phyloP scores from a whole-genome alignment of 2,329 filamentous ascomycete genomes.

The Colletotrichum aenigma region DNA sequence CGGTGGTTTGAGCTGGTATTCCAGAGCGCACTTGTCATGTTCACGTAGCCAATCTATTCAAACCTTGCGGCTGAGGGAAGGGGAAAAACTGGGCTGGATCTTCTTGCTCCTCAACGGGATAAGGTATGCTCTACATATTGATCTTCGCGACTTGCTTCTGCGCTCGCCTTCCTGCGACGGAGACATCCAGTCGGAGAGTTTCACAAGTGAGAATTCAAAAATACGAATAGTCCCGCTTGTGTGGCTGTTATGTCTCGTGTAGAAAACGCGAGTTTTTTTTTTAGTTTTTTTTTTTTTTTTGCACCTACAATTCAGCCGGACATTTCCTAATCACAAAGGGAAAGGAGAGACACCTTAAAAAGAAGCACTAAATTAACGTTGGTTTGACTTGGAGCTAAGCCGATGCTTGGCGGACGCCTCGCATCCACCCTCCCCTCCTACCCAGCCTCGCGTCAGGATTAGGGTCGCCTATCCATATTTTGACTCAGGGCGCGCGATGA shows the following conservation, averaged over 20 bases:
- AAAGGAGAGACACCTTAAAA: not conserved
- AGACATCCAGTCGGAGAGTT: not conserved
- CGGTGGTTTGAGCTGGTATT: not conserved
- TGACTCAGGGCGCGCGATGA: not conserved
- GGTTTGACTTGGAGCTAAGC: not conserved
- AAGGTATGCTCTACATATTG: not conserved
- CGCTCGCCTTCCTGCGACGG: not conserved
- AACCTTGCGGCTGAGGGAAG: not conserved
- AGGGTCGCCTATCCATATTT: not conserved
- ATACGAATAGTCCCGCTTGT: not conserved
- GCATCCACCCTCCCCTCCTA: not conserved
- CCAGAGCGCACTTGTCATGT: not conserved
- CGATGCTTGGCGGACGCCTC: not conserved
- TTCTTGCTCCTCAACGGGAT: not conserved
- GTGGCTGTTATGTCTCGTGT: not conserved
- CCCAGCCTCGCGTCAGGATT: not conserved
- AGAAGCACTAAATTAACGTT: conserved; percentile 16
- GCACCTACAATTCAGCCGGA: not conserved
- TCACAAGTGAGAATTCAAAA: not conserved
- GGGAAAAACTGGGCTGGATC: not conserved
- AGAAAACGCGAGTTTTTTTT: not conserved
- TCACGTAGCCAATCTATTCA: not conserved
- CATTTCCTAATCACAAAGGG: not conserved
- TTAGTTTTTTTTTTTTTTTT: not conserved
- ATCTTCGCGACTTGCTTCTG: not conserved